These are phyloP conservation scores for Ceratocystis cacaofunesta DNA, from an alignment of 2,329 filamentous ascomycete species.

Conservation along the genomic window DNA sequence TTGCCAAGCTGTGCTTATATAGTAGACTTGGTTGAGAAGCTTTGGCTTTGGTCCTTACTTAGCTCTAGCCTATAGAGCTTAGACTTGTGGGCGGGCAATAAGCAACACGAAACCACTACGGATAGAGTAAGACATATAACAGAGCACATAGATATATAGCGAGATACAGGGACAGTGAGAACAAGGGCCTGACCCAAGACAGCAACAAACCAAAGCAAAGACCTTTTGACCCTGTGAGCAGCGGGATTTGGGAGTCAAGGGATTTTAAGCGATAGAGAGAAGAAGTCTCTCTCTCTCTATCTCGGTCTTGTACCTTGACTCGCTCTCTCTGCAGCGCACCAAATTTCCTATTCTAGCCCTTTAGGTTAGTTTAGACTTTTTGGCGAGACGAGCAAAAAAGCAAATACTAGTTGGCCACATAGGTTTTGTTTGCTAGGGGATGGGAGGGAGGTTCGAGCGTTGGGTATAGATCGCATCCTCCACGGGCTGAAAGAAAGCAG, in stretches of 20 bases:
- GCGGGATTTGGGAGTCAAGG: background rate
- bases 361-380: conserved; percentile 2
- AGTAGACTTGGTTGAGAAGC: too few relatives aligned
- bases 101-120: too few relatives aligned
- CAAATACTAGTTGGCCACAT: too few relatives aligned
- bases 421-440: too few relatives aligned
- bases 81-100: too few relatives aligned
- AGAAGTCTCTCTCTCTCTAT: background rate
- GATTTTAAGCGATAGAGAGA: background rate
- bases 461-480: background rate
- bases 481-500: background rate
- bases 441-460: background rate
- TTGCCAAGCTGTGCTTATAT: too few relatives aligned
- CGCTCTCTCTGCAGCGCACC: background rate
- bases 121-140: background rate
- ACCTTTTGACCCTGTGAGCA: background rate
- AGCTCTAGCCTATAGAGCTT: too few relatives aligned
- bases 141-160: background rate
- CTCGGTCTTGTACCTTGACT: background rate
- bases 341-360: conserved; percentile 8
- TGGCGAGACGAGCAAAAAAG: background rate
- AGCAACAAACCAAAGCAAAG: background rate
- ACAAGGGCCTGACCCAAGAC: background rate
- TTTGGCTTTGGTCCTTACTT: too few relatives aligned
- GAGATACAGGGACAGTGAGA: background rate